A percentile compares a stretch with the other conserved stretches of the same genome.
These are phyloP conservation scores for Phylloporus sp. DNA, from an alignment of 768 basidiomycete genomes.

Conservation along the genomic window DNA sequence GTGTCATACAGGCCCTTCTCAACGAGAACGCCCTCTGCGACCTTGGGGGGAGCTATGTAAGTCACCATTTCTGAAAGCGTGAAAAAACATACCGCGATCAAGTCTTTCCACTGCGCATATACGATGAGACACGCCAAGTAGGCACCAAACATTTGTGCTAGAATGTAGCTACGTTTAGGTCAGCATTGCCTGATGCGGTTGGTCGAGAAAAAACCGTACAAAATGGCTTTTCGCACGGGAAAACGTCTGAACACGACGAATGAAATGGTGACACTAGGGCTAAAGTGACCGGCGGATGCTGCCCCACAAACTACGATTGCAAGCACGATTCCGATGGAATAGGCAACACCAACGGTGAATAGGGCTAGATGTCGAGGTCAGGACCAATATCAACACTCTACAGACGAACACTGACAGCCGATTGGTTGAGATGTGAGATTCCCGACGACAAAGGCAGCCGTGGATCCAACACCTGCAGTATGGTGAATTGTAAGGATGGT, in stretches of 20 bases:
- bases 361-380: constrained; percentile 36
- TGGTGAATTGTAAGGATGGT: neutral
- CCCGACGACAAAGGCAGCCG: constrained; percentile 46
- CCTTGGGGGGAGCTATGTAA: constrained; percentile 9
- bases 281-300: constrained; percentile 63
- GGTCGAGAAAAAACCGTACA: constrained; percentile 33
- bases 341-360: constrained; percentile 53
- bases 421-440: constrained; percentile 38
- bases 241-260: constrained; percentile 50
- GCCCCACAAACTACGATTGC: constrained; percentile 48
- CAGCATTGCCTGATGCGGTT: constrained; percentile 3
- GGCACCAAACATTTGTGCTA: constrained; percentile 60
- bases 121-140: constrained; percentile 57
- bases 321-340: constrained; percentile 55
- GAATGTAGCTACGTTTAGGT: constrained; percentile 48
- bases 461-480: constrained; percentile 48
- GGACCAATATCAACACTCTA: neutral
- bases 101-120: constrained; percentile 57
- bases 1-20: constrained; percentile 25
- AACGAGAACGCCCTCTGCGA: constrained; percentile 28
- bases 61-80: constrained; percentile 31
- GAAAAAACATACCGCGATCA: constrained; percentile 43
- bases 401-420: constrained; percentile 41
- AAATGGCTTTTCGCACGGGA: constrained; percentile 44
- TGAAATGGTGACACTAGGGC: constrained; percentile 56